Conservation (phyloP, 805 yeast species). For the Kluyveromyces lactis region DNA sequence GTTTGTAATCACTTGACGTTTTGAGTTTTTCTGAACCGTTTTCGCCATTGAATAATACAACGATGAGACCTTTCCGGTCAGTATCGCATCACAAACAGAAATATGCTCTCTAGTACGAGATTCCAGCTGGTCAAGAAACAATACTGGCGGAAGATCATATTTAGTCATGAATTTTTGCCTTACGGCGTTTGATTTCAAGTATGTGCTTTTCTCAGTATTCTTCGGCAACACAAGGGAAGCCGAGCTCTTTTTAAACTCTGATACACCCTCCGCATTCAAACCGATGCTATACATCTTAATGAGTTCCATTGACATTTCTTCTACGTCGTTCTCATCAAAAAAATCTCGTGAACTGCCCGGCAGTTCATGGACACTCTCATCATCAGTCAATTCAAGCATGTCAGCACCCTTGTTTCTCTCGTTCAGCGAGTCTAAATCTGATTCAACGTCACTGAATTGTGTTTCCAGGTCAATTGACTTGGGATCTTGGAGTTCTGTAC, state of each 20-base stretch:
- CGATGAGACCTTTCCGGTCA: slow-evolving; percentile 40
- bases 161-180: slow-evolving; percentile 14
- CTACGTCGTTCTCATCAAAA: neutral
- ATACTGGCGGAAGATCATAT: slow-evolving; percentile 18
- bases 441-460: neutral
- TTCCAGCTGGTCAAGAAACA: slow-evolving; percentile 27
- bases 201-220: neutral
- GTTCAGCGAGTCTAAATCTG: neutral
- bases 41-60: slow-evolving; percentile 45
- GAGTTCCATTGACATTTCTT: neutral
- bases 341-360: neutral
- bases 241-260: neutral
- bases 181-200: neutral
- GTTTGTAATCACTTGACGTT: slow-evolving; percentile 36
- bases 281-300: neutral
- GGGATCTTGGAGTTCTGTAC: too few relatives aligned
- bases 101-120: slow-evolving; percentile 26
- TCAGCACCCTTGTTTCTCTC: neutral
- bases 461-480: neutral
- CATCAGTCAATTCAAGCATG: neutral
- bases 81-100: slow-evolving; percentile 30
- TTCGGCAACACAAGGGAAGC: neutral
- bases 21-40: slow-evolving; percentile 31
- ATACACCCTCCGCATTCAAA: neutral
- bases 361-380: neutral